phyloP scores from a whole-genome alignment of 179 eudicot species.

The Dionaea muscipula region DNA sequence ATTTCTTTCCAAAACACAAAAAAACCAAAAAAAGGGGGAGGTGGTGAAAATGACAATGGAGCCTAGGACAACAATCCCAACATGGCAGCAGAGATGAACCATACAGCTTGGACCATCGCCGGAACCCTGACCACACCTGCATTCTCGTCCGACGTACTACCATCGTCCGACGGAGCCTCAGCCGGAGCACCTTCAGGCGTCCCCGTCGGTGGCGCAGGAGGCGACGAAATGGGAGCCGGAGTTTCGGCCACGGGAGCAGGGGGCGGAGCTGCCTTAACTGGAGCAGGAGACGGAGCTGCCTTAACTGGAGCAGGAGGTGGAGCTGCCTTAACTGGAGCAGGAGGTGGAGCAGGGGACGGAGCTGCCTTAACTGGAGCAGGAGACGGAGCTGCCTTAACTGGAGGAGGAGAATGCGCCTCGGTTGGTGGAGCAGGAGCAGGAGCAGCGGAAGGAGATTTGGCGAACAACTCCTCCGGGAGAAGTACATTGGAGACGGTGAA shows the following conservation, averaged over 20 bases:
- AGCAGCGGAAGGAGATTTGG: slow-evolving; percentile 44
- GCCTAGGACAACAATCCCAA: background rate
- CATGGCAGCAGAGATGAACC: background rate
- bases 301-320: slow-evolving; percentile 37
- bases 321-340: slow-evolving; percentile 31
- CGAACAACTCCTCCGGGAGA: slow-evolving; percentile 52
- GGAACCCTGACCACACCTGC: slow-evolving; percentile 14
- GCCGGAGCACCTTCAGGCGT: slow-evolving; percentile 34
- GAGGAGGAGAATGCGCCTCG: slow-evolving; percentile 29
- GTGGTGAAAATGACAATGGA: no score
- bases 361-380: slow-evolving; percentile 3
- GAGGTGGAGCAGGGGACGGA: no score
- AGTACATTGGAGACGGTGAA: slow-evolving; percentile 58
- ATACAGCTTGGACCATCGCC: slow-evolving; percentile 1
- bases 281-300: no score
- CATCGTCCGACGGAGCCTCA: slow-evolving; percentile 25
- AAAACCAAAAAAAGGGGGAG: no score
- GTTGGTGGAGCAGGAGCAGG: slow-evolving; percentile 41
- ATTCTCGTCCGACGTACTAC: slow-evolving; percentile 17
- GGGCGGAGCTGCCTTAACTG: no score
- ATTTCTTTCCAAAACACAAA: no score
- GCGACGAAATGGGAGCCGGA: background rate
- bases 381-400: slow-evolving; percentile 17
- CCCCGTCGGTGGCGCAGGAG: slow-evolving; percentile 31
- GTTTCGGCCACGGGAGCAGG: no score